Evolutionary conservation across 1,139 yeast genomes (phyloP).

Genomic region (Williopsis jadinii): DNA sequence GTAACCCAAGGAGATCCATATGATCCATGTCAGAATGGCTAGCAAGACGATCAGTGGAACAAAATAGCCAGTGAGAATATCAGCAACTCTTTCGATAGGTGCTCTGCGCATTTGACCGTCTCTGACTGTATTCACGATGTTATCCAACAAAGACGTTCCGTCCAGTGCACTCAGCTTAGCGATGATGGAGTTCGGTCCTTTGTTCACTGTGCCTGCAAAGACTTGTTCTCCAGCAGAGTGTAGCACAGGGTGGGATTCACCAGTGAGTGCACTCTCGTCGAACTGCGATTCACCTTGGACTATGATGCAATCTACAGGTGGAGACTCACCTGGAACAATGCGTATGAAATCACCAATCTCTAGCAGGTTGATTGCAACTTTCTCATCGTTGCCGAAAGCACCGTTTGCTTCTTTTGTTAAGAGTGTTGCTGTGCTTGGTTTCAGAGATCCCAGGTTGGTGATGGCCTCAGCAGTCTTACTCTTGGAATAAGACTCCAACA

Average conservation of each 20-base stretch:
- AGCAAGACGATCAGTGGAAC: conserved; percentile 61
- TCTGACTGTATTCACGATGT: conserved; percentile 62
- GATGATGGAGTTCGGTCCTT: conserved; percentile 44
- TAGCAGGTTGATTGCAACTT: conserved; percentile 42
- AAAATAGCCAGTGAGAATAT: conserved; percentile 61
- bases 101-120: conserved; percentile 71
- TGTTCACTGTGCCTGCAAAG: conserved; percentile 67
- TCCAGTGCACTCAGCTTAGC: conserved; percentile 56
- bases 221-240: conserved; percentile 53
- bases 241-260: conserved; percentile 49
- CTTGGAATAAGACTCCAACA: conserved; percentile 61
- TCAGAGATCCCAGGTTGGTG: conserved; percentile 42
- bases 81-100: conserved; percentile 69
- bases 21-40: conserved; percentile 58
- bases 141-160: conserved; percentile 62
- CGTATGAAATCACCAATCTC: conserved; percentile 60
- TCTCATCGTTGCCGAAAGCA: conserved; percentile 28
- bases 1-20: conserved; percentile 58
- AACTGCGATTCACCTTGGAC: conserved; percentile 52
- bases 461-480: conserved; percentile 63
- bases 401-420: conserved; percentile 26
- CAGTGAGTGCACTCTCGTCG: conserved; percentile 75
- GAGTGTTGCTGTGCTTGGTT: conserved; percentile 44
- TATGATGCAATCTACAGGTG: conserved; percentile 64
- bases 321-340: conserved; percentile 61